Evolutionary conservation across 805 yeast genomes (phyloP).

Genomic region (Starmerella apicola): DNA sequence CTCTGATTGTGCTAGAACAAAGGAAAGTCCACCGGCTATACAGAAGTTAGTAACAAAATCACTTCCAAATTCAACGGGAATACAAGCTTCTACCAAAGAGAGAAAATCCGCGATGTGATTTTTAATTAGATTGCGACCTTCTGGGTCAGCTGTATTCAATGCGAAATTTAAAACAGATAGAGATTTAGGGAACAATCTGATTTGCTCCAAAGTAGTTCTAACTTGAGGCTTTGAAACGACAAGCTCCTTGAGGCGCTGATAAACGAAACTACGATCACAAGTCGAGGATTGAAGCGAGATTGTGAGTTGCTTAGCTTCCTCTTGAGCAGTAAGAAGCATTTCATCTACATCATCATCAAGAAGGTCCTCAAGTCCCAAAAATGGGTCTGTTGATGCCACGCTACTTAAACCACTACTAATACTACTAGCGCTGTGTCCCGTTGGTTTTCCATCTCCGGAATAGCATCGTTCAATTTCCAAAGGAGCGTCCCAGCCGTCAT

Average conservation of each 20-base stretch:
- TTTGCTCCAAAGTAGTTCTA: slow-evolving; percentile 8
- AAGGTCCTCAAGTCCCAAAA: slow-evolving; percentile 32
- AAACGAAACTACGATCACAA: slow-evolving; percentile 10
- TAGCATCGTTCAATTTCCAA: too few species aligned
- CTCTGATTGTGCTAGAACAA: slow-evolving; percentile 14
- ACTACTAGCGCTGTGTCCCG: background rate
- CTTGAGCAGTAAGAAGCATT: slow-evolving; percentile 15
- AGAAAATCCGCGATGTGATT: slow-evolving; percentile 13
- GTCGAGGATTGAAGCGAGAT: slow-evolving; percentile 1
- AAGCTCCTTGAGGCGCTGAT: slow-evolving; percentile 18
- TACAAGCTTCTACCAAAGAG: slow-evolving; percentile 13
- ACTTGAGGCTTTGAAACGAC: slow-evolving; percentile 17
- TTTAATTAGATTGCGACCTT: background rate
- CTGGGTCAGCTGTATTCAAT: background rate
- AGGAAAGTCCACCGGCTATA: slow-evolving; percentile 20
- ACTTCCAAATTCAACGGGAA: slow-evolving; percentile 8
- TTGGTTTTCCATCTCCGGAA: too few species aligned
- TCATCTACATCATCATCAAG: slow-evolving; percentile 25
- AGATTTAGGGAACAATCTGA: slow-evolving; percentile 12
- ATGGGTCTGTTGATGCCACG: slow-evolving; percentile 21
- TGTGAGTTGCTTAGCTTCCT: slow-evolving; percentile 17
- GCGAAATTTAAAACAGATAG: slow-evolving; percentile 2
- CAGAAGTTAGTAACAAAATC: slow-evolving; percentile 17
- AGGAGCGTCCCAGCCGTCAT: background rate
- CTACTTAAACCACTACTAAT: background rate